A percentile compares a stretch with the other conserved stretches of the same genome.
Conservation (phyloP, 2,329 filamentous ascomycete species). For the Cryphonectria nitschkei region DNA sequence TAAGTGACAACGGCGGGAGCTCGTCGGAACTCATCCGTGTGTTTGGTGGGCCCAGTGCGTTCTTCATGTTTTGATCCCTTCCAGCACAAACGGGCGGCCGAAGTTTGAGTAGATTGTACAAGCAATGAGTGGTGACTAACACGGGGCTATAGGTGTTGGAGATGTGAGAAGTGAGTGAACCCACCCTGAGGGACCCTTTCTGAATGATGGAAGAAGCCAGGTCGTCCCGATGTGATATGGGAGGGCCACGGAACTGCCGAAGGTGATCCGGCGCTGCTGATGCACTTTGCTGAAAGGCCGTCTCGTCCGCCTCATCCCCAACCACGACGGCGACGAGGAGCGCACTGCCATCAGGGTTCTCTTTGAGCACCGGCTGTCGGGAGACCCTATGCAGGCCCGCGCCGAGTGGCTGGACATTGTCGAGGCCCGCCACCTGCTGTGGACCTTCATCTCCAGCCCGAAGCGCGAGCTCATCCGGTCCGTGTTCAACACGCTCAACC, state of each 20-base stretch:
- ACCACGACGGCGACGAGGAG: conserved; percentile 62
- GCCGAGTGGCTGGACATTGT: conserved; percentile 88
- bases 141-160: conserved; percentile 51
- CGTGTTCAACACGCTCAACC: conserved; percentile 74
- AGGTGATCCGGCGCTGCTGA: conserved; percentile 12
- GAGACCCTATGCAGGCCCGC: conserved; percentile 63
- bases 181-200: background rate
- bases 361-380: conserved; percentile 84
- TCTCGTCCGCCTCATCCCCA: conserved; percentile 86
- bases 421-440: conserved; percentile 78
- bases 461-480: conserved; percentile 79
- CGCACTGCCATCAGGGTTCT: conserved; percentile 76
- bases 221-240: no score
- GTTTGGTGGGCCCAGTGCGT: conserved; percentile 84
- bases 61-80: conserved; percentile 27
- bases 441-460: conserved; percentile 70
- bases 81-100: background rate
- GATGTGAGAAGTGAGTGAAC: conserved; percentile 60
- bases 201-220: no score
- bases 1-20: conserved; percentile 93
- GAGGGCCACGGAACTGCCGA: background rate
- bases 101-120: background rate
- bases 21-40: conserved; percentile 93
- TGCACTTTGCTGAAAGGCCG: conserved; percentile 62
- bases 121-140: conserved; percentile 17